Conservation (phyloP, 1,139 yeast species). For the Tardiomyces blankii region DNA sequence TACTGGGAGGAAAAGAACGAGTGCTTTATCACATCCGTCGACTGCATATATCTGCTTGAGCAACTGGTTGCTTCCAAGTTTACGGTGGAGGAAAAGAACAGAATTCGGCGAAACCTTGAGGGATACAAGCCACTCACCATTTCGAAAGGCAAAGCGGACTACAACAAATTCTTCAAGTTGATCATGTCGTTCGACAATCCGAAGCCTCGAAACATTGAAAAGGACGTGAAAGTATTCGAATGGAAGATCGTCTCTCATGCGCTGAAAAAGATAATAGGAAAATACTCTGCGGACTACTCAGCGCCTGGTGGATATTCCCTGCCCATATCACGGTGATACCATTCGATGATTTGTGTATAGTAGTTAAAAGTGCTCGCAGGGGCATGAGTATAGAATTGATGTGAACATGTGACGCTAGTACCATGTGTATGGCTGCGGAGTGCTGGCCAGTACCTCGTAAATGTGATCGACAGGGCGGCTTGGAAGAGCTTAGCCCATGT, state of each 20-base stretch:
- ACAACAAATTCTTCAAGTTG: slow-evolving; percentile 40
- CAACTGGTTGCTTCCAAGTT: slow-evolving; percentile 46
- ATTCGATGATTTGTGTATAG: too few species aligned
- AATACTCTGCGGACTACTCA: slow-evolving; percentile 33
- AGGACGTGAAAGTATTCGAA: slow-evolving; percentile 57
- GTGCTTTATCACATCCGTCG: slow-evolving; percentile 55
- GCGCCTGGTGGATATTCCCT: neutral
- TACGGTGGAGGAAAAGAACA: slow-evolving; percentile 57
- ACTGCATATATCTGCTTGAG: slow-evolving; percentile 48
- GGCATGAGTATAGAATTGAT: too few species aligned
- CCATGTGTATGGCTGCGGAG: too few species aligned
- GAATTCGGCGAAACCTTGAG: slow-evolving; percentile 58
- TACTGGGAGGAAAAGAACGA: slow-evolving; percentile 44
- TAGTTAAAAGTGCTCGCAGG: too few species aligned
- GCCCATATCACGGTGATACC: neutral
- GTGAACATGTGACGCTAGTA: too few species aligned
- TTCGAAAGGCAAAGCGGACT: slow-evolving; percentile 37
- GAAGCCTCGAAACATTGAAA: slow-evolving; percentile 61
- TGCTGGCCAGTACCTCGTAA: too few species aligned
- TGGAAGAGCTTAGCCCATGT: too few species aligned
- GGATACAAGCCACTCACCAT: slow-evolving; percentile 54
- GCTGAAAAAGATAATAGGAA: slow-evolving; percentile 47
- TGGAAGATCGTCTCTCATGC: slow-evolving; percentile 50
- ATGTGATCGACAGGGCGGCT: too few species aligned
- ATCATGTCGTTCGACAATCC: slow-evolving; percentile 59